These are phyloP conservation scores for Eimeria tenella DNA, from an alignment of 169 alveolate genomes.

Conservation along the genomic window DNA sequence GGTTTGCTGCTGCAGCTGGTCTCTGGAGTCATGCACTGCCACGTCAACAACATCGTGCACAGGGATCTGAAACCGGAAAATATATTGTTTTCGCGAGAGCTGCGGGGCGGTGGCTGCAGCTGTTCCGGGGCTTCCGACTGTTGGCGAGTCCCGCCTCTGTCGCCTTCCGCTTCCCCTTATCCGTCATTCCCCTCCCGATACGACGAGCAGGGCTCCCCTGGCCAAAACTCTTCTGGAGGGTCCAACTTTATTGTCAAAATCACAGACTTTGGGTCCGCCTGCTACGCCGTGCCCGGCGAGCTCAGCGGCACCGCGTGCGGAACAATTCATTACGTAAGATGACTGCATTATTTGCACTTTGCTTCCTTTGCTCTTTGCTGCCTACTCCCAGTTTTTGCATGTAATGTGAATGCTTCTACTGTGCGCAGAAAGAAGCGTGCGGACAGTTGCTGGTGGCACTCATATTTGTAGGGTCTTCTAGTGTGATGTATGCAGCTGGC, in stretches of 20 bases:
- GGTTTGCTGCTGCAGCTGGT: constrained; percentile 49
- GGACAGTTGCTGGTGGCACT: no score
- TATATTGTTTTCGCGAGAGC: constrained; percentile 68
- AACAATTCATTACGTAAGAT: constrained; percentile 61
- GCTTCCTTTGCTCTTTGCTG: no score
- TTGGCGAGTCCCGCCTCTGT: neutral
- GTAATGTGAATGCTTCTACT: no score
- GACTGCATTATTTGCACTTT: no score
- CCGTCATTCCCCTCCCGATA: neutral
- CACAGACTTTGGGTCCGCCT: constrained; percentile 75
- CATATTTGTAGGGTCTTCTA: no score
- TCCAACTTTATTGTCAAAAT: constrained; percentile 53
- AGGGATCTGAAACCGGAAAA: constrained; percentile 80
- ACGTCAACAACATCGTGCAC: constrained; percentile 76
- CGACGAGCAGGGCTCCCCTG: neutral
- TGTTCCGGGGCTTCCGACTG: neutral
- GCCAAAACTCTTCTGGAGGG: neutral
- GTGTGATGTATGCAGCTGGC: constrained; percentile 56
- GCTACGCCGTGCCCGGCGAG: constrained; percentile 63
- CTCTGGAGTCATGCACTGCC: constrained; percentile 80
- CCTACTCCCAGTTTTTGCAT: no score
- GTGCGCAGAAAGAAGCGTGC: no score
- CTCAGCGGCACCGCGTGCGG: constrained; percentile 78
- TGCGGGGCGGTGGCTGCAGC: constrained; percentile 2
- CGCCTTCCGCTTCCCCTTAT: neutral